Conservation (phyloP, 805 yeast species). For the Barnettozyma salicaria region DNA sequence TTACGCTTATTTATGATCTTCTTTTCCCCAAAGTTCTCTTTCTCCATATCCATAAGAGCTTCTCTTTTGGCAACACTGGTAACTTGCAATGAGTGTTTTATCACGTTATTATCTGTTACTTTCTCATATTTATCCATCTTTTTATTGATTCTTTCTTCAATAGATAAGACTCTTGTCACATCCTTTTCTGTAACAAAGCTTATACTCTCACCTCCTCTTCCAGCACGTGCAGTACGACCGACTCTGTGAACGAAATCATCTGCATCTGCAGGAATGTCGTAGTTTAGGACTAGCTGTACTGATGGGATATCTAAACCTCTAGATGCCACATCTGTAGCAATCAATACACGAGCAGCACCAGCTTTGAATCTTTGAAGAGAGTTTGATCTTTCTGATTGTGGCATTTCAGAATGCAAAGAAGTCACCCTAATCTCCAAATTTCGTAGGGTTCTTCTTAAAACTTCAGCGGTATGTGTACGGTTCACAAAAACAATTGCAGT, state of each 20-base stretch:
- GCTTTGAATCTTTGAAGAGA: slow-evolving; percentile 92
- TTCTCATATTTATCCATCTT: slow-evolving; percentile 73
- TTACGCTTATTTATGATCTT: slow-evolving; percentile 43
- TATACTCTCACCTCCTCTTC: slow-evolving; percentile 77
- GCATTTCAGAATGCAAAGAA: slow-evolving; percentile 90
- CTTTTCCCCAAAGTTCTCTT: slow-evolving; percentile 79
- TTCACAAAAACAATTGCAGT: slow-evolving; percentile 88
- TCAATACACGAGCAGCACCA: slow-evolving; percentile 84
- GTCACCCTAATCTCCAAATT: slow-evolving; percentile 75
- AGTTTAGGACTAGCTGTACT: slow-evolving; percentile 85
- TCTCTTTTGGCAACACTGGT: slow-evolving; percentile 84
- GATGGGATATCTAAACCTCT: slow-evolving; percentile 96
- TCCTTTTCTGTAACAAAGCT: slow-evolving; percentile 84
- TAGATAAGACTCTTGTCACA: slow-evolving; percentile 70
- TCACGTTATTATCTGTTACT: slow-evolving; percentile 71
- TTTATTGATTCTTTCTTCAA: slow-evolving; percentile 76
- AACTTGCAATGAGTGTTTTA: slow-evolving; percentile 60
- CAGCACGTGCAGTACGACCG: slow-evolving; percentile 99
- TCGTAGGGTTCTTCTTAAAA: slow-evolving; percentile 69
- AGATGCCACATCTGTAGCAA: slow-evolving; percentile 96
- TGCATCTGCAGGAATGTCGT: slow-evolving; percentile 91
- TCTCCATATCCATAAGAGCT: slow-evolving; percentile 89
- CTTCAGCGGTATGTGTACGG: slow-evolving; percentile 85
- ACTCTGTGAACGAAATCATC: slow-evolving; percentile 96
- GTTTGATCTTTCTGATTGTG: slow-evolving; percentile 84